Conservation (phyloP, 345 rosid genomes). For the Brassica nigra region DNA sequence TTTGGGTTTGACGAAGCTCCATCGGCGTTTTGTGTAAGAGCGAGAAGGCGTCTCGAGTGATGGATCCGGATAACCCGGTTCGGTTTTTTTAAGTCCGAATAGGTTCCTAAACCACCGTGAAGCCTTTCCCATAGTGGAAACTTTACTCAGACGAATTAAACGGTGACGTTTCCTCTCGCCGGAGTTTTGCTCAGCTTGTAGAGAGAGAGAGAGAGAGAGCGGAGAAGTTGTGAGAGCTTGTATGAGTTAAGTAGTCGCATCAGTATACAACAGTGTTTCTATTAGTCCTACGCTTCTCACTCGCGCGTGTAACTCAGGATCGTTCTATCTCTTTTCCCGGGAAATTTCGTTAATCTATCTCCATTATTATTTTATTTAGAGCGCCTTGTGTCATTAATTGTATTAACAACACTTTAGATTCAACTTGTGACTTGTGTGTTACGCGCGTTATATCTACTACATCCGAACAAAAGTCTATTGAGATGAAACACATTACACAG, state of each 20-base stretch:
- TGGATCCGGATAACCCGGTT: conserved; percentile 34
- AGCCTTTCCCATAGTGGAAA: conserved; percentile 70
- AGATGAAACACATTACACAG: background rate
- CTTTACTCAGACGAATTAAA: background rate
- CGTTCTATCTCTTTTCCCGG: conserved; percentile 17
- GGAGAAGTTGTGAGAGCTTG: conserved; percentile 1
- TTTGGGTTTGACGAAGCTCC: conserved; percentile 84
- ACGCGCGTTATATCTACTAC: background rate
- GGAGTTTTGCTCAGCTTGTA: conserved; percentile 10
- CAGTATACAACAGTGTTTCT: conserved; percentile 4
- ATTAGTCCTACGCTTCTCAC: conserved; percentile 5
- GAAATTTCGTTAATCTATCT: conserved; percentile 35
- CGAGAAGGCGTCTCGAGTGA: conserved; percentile 25
- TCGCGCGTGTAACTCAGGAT: conserved; percentile 20
- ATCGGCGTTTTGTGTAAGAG: conserved; percentile 56
- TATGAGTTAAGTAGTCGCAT: conserved; percentile 34
- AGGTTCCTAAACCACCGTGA: conserved; percentile 73
- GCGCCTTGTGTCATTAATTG: background rate
- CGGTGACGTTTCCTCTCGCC: conserved; percentile 19
- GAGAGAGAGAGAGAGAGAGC: background rate
- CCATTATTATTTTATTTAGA: background rate
- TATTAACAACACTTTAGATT: background rate
- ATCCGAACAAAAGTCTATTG: background rate
- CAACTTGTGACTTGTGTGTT: background rate
- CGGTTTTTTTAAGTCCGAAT: conserved; percentile 70